Conservation (phyloP, 345 rosid genomes). For the Diplotaxis tenuifolia region DNA sequence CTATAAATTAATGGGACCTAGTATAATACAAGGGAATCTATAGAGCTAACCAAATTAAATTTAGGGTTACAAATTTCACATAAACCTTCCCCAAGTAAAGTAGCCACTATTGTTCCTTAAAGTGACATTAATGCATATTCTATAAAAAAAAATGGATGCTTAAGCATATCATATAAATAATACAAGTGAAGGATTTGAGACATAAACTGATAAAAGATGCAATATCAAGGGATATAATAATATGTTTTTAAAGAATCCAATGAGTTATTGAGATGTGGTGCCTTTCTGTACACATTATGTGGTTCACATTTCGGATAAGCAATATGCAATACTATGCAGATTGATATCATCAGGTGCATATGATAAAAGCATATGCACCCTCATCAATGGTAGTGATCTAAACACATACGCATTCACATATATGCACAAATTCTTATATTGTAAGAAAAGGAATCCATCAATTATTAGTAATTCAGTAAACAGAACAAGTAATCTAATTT, state of each 20-base stretch:
- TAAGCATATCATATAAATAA: conserved; percentile 16
- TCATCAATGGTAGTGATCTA: neutral
- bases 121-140: conserved; percentile 32
- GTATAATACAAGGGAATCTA: neutral
- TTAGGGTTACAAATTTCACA: conserved; percentile 22
- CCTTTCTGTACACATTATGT: conserved; percentile 21
- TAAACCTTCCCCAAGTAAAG: conserved; percentile 36
- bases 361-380: neutral
- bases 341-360: neutral
- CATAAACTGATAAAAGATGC: conserved; percentile 21
- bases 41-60: neutral
- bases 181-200: conserved; percentile 21
- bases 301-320: conserved; percentile 32
- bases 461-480: no score
- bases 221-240: conserved; percentile 10
- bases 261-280: conserved; percentile 19
- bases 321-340: neutral
- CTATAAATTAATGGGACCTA: neutral
- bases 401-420: neutral
- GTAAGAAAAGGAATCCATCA: neutral
- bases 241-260: neutral
- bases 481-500: no score
- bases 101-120: conserved; percentile 30
- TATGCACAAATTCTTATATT: neutral
- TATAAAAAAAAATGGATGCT: conserved; percentile 32